Evolutionary conservation across 306 rosid species (phyloP), one percentile per base, ranked within the genome.

Genomic region (Pyrus pyrifolia): DNA sequence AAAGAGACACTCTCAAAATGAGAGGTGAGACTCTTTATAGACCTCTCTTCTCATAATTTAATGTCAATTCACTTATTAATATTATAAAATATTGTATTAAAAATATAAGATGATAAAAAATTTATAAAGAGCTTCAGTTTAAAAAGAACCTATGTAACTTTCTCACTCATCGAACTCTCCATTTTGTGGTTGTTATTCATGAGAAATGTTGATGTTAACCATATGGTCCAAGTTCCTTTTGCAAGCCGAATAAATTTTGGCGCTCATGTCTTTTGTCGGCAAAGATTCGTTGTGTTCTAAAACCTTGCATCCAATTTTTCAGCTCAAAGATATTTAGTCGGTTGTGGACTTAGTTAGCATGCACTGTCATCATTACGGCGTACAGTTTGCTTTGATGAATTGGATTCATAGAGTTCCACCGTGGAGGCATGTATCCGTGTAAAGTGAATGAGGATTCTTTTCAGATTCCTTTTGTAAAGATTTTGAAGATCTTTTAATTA

Each of bases 61-160:
- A 38, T 1, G 42, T 1, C 0, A 38, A 7, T 38, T 38, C 2
- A 7, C 2, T 38, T 7, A 1, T 38, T 0, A 38, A 38, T 0
- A 35, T 38, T 0, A 38, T 38, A 38, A 38, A 38, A 38, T 38
- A 38, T 38, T 7, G 0, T 38, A 0, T 1, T 38, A 38, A 38
- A 38, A 38, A 38, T 38, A 38, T 2, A 0, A 38, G 2, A 5
- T 38, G 9, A 35, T 0, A 7, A 7, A 38, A 0, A 1, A 7
- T 38, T 38, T 7, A 38, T 7, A 38, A 35, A 6, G 0, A 38
- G 9, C 2, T 0, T 0, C 42, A 6, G 1, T 35, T 35, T 35
- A 38, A 1, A 7, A 38, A 38, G 2, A 38, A 1, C 9, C 42
- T 7, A 38, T 2, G 2, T 6, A 38, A 38, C 42, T 7, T 38